Evolutionary conservation across 106 monocot species (phyloP).

Genomic region (Dendrobium catenatum): DNA sequence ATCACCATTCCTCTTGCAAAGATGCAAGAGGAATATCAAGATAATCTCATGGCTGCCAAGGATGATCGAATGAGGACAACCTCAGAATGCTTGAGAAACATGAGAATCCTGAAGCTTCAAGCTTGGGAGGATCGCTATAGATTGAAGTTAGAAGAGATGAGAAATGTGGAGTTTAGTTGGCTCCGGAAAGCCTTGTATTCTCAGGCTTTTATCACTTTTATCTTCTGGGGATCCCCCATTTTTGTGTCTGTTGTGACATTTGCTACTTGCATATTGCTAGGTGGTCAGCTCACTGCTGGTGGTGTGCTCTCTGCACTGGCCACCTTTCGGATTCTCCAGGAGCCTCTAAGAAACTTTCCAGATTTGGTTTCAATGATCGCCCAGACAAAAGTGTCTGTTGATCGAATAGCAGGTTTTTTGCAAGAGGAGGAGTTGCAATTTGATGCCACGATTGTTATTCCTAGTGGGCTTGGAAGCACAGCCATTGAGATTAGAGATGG

Average conservation of each 20-base stretch:
- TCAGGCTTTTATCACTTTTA: slow-evolving; percentile 78
- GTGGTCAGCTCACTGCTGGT: slow-evolving; percentile 78
- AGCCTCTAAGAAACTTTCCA: slow-evolving; percentile 90
- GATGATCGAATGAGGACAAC: slow-evolving; percentile 98
- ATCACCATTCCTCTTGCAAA: slow-evolving; percentile 80
- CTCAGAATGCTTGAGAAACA: slow-evolving; percentile 89
- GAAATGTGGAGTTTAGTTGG: slow-evolving; percentile 75
- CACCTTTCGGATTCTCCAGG: slow-evolving; percentile 91
- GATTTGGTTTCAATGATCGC: slow-evolving; percentile 87
- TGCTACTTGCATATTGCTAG: slow-evolving; percentile 69
- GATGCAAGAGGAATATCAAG: slow-evolving; percentile 89
- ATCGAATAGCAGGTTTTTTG: slow-evolving; percentile 69
- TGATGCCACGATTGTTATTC: slow-evolving; percentile 62
- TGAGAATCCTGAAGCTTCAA: slow-evolving; percentile 94
- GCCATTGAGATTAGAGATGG: slow-evolving; percentile 83
- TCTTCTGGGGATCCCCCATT: slow-evolving; percentile 96
- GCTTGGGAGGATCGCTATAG: slow-evolving; percentile 93
- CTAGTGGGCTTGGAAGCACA: slow-evolving; percentile 33
- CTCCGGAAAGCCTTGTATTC: slow-evolving; percentile 69
- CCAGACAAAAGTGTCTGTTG: slow-evolving; percentile 91
- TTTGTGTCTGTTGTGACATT: slow-evolving; percentile 90
- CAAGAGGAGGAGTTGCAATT: slow-evolving; percentile 68
- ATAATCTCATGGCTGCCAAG: slow-evolving; percentile 80
- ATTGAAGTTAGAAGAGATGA: slow-evolving; percentile 78
- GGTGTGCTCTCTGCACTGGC: slow-evolving; percentile 88